Evolutionary conservation across 495 filamentous ascomycete genomes (phyloP).

Genomic region (Diplogelasinospora grovesii): DNA sequence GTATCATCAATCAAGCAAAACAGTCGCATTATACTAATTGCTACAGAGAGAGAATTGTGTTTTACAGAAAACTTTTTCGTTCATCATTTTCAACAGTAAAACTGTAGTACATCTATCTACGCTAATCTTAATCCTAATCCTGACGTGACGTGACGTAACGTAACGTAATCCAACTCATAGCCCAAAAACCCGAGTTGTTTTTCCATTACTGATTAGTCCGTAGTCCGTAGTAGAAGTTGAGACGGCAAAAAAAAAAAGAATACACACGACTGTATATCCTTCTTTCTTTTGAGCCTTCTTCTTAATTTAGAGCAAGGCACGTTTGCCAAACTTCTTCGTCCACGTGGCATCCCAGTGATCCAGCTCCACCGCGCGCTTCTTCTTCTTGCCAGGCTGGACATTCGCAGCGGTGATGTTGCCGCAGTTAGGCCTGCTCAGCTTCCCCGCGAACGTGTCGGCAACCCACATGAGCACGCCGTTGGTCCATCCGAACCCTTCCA

Average conservation of each 20-base stretch:
- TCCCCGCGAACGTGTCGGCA: conserved; percentile 37
- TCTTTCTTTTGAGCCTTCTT: not conserved
- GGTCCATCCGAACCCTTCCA: conserved; percentile 48
- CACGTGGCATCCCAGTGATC: conserved; percentile 30
- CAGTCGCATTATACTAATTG: too few species aligned
- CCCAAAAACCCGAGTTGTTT: too few species aligned
- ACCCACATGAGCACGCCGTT: conserved; percentile 47
- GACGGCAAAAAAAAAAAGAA: not conserved
- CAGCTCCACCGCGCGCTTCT: conserved; percentile 35
- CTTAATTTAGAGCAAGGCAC: not conserved
- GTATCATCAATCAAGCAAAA: too few species aligned
- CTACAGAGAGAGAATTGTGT: too few species aligned
- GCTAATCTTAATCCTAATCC: too few species aligned
- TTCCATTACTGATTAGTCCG: too few species aligned
- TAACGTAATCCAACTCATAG: too few species aligned
- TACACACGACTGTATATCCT: not conserved
- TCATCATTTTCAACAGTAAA: too few species aligned
- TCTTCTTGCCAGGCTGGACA: conserved; percentile 10
- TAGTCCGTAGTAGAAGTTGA: too few species aligned
- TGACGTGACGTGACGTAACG: too few species aligned
- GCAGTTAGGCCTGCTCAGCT: conserved; percentile 37
- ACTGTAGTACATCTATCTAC: too few species aligned
- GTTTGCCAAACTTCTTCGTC: conserved; percentile 31
- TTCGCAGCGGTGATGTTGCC: conserved; percentile 34
- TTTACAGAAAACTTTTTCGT: too few species aligned